Evolutionary conservation across 768 basidiomycete genomes (phyloP).

Genomic region (Pisolithus sp.): DNA sequence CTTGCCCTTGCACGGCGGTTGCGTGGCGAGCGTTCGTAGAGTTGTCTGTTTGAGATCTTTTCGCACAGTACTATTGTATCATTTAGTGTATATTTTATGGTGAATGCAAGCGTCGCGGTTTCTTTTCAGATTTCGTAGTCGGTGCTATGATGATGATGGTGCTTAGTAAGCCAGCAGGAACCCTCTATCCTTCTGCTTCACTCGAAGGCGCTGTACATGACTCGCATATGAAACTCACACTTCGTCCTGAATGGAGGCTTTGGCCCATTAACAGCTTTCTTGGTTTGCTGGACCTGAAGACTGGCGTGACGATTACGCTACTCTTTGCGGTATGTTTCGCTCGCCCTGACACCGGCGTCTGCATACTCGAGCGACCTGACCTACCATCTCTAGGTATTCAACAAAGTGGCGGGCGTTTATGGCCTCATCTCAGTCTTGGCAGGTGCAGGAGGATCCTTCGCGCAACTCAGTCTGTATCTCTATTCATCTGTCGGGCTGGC

Average conservation of each 20-base stretch:
- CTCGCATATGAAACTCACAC: slow-evolving; percentile 65
- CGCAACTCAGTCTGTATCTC: slow-evolving; percentile 87
- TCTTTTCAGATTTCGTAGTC: background rate
- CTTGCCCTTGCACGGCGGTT: slow-evolving; percentile 70
- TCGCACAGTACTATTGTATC: slow-evolving; percentile 15
- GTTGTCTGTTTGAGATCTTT: background rate
- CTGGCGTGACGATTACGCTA: slow-evolving; percentile 81
- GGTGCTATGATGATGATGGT: background rate
- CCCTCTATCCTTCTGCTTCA: background rate
- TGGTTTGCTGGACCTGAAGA: slow-evolving; percentile 88
- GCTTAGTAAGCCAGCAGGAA: background rate
- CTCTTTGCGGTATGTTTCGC: slow-evolving; percentile 72
- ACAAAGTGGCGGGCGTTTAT: slow-evolving; percentile 97
- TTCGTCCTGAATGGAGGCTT: slow-evolving; percentile 78
- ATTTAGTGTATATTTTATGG: background rate
- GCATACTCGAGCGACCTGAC: background rate
- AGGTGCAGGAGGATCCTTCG: slow-evolving; percentile 88
- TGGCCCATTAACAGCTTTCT: slow-evolving; percentile 81
- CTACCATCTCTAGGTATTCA: slow-evolving; percentile 56
- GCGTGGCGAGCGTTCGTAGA: slow-evolving; percentile 69
- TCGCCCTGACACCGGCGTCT: background rate
- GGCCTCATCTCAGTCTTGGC: slow-evolving; percentile 88
- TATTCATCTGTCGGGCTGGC: slow-evolving; percentile 84
- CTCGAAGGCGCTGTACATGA: slow-evolving; percentile 23
- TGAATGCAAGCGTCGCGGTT: background rate